Evolutionary conservation across 1,284 basidiomycete species (phyloP), one percentile per base, ranked within the genome.

Genomic region (Erythrobasidium hasegawianum): DNA sequence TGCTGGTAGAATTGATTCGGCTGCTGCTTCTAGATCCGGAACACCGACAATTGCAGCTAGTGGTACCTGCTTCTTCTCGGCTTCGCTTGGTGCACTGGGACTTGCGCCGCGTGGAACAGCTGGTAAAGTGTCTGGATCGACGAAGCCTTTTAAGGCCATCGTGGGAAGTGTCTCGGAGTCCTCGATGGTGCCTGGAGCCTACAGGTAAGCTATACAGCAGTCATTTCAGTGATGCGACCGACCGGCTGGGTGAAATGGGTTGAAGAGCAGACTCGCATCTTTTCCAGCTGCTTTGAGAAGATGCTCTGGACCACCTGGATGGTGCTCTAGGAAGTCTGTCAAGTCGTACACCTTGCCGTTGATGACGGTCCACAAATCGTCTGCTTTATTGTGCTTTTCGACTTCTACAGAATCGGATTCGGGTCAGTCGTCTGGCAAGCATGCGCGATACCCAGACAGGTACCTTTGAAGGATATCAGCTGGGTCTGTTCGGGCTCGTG

Each of bases 31-130:
- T 3, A 18, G n/a, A 18, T 59, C 38, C 4, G 57, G 57, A n/a
- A 59, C n/a, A 7, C 90, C 89, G 74, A 90, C 89, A 74, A 91
- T 89, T 13, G 89, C 80, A 1, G 83, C 79, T 0, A 91, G 90
- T 57, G 84, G 81, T 54, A 81, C 79, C 16, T 79, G 77, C 24
- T 85, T 71, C 2, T 83, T 82, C 13, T 49, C 59, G 20, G 66
- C 33, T 3, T 70, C 52, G n/a, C 60, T 78, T 70, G 81, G 80
- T 13, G 85, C 82, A 0, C 78, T 81, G 72, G 83, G 84, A 76
- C 87, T 85, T 62, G 81, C 82, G 20, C 84, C 81, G 0, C 84
- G 84, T 10, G 86, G 76, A 53, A 79, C 78, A 39, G 47, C 43
- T 14, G 62, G 62, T 13, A 24, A 29, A 0, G 70, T 73, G 59